Conservation (phyloP, 2,329 filamentous ascomycete species). For the Pseudogymnoascus sp. region DNA sequence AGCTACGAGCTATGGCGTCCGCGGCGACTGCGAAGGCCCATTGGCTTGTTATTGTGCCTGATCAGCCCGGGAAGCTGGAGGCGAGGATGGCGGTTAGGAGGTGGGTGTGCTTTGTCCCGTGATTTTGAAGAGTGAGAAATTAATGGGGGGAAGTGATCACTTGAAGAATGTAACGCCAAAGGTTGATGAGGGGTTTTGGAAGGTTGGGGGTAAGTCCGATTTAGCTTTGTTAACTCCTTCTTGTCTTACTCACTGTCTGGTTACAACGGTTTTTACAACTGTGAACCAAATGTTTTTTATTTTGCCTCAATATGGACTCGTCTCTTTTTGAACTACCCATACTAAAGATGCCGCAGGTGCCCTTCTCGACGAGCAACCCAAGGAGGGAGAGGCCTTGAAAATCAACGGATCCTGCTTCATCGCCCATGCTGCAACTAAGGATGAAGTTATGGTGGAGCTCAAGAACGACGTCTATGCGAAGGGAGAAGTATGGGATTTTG, state of each 20-base stretch:
- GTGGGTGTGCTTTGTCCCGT: slow-evolving; percentile 33
- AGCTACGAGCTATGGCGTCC: slow-evolving; percentile 9
- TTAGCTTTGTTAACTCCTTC: not conserved
- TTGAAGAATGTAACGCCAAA: slow-evolving; percentile 40
- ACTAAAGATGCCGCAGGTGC: slow-evolving; percentile 42
- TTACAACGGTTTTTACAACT: too few relatives aligned
- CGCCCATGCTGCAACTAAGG: slow-evolving; percentile 54
- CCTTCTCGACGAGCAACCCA: slow-evolving; percentile 56
- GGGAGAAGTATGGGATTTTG: slow-evolving; percentile 71
- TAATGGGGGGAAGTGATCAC: slow-evolving; percentile 20
- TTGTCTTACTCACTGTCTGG: not conserved
- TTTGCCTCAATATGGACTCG: not conserved
- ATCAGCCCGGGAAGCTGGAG: slow-evolving; percentile 50
- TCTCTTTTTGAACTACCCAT: not conserved
- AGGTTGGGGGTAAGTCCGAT: slow-evolving; percentile 52
- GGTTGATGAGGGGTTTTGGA: slow-evolving; percentile 47
- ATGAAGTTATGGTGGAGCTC: slow-evolving; percentile 60
- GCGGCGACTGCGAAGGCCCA: slow-evolving; percentile 39
- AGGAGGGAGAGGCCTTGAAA: slow-evolving; percentile 49
- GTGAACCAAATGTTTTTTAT: not conserved
- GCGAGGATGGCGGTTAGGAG: slow-evolving; percentile 55
- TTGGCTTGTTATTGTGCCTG: slow-evolving; percentile 62
- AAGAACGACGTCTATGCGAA: slow-evolving; percentile 65
- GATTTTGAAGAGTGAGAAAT: not conserved
- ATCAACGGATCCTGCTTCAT: slow-evolving; percentile 71